Evolutionary conservation across 352 stramenopile species (phyloP), one percentile per base, ranked within the genome.

Genomic region (Globisporangium rhizosaccharum): DNA sequence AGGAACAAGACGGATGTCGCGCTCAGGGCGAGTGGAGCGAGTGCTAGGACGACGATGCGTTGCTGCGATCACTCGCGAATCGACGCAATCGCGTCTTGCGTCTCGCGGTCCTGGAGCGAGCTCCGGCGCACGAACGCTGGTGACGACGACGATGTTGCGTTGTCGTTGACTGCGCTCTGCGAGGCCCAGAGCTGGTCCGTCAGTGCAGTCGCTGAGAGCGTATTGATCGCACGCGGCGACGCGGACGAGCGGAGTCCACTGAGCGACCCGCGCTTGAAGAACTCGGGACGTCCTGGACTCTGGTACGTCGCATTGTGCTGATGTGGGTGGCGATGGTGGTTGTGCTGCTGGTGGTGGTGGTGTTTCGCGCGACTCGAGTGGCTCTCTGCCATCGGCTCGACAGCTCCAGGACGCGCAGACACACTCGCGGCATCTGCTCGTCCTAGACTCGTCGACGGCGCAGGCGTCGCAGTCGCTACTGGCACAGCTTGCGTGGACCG

Each of bases 131-230:
- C 7, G 20, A 37, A 57, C 49, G 33, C 49, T 6, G 26, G 49
- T 8, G 49, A 39, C 33, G 33, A 20, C 20, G 36, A 56, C 44
- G n/a, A 1, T 8, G 33, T 17, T 9, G 8, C n/a, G 6, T 33
- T 23, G 23, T 25, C 20, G 23, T 39, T 23, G 7, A 26, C 4
- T 15, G 17, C 37, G 3, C 11, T 18, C 4, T 26, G 25, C 18
- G 52, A 50, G 15, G 52, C 52, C 37, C 25, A 57, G 37, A 57
- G 52, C 52, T 57, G 52, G 20, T 57, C 52, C 15, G 53, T 7
- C 2, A 57, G 26, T 12, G 53, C 6, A 2, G 39, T n/a, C 6
- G 39, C 39, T 5, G 39, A 51, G 15, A 37, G 39, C 20, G 52
- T 23, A 7, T 2, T 25, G 2, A 12, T 48, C 10, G 12, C 36